Evolutionary conservation across 2,329 filamentous ascomycete genomes (phyloP).

Genomic region (Blumeriella jaapii): DNA sequence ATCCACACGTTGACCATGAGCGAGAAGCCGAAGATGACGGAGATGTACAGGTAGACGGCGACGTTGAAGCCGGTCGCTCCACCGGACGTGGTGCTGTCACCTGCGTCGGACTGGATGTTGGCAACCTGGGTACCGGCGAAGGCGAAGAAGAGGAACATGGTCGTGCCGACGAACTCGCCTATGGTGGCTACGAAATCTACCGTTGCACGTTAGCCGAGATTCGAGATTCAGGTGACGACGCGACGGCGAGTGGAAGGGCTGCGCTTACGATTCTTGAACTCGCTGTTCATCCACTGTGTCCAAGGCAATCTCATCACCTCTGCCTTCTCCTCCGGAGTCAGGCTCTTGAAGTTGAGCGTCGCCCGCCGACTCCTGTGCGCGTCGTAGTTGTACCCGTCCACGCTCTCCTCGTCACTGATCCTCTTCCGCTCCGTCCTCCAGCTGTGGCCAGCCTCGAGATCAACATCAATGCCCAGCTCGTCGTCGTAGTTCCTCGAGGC

Average conservation of each 20-base stretch:
- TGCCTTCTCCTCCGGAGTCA: constrained; percentile 31
- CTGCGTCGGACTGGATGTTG: constrained; percentile 23
- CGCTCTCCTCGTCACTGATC: constrained; percentile 14
- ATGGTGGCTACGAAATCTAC: constrained; percentile 23
- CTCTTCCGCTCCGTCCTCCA: constrained; percentile 10
- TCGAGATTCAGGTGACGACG: neutral
- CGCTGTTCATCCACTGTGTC: constrained; percentile 37
- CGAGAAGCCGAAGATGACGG: constrained; percentile 26
- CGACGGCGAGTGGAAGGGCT: constrained; percentile 9
- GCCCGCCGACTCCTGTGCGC: constrained; percentile 3
- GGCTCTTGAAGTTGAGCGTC: constrained; percentile 29
- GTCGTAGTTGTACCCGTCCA: constrained; percentile 23
- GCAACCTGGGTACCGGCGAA: constrained; percentile 24
- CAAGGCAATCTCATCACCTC: constrained; percentile 35
- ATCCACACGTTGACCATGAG: constrained; percentile 44
- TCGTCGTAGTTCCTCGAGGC: constrained; percentile 20
- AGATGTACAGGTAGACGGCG: constrained; percentile 29
- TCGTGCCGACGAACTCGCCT: constrained; percentile 27
- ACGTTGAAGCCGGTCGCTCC: constrained; percentile 34
- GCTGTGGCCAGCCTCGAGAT: constrained; percentile 15
- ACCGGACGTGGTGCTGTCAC: constrained; percentile 31
- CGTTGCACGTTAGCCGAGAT: too few species aligned
- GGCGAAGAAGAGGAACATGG: constrained; percentile 29
- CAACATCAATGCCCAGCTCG: constrained; percentile 14
- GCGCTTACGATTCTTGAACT: constrained; percentile 33